Conservation (phyloP, 768 basidiomycete species). For the Epithele typhae region DNA sequence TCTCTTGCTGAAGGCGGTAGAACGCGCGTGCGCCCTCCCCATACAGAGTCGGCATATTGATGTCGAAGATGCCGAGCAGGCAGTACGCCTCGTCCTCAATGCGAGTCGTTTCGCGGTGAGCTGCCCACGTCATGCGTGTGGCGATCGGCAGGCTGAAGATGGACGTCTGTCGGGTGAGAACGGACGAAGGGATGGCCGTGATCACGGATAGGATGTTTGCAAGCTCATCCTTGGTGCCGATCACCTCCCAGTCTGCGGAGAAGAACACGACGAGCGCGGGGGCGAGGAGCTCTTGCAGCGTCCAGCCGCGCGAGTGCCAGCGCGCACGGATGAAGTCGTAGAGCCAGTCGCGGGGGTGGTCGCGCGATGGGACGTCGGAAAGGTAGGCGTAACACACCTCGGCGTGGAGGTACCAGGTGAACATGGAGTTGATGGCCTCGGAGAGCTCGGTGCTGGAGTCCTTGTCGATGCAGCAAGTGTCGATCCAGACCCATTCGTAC, state of each 20-base stretch:
- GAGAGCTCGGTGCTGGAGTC: background rate
- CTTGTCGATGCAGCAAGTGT: conserved; percentile 7
- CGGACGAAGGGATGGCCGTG: background rate
- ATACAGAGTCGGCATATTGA: conserved; percentile 3
- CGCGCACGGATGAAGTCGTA: background rate
- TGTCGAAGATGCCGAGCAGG: conserved; percentile 6
- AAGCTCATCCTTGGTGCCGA: background rate
- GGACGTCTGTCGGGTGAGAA: background rate
- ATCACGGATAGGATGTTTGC: background rate
- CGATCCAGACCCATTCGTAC: conserved; percentile 4
- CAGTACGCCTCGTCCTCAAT: conserved; percentile 10
- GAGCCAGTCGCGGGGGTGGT: background rate
- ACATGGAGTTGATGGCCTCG: conserved; percentile 2
- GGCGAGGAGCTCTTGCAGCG: background rate
- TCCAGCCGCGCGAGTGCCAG: background rate
- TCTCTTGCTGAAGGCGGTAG: conserved; percentile 3
- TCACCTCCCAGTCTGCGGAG: background rate
- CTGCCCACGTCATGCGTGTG: conserved; percentile 8
- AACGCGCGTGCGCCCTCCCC: conserved; percentile 3
- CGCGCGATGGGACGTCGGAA: background rate
- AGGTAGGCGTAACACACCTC: background rate
- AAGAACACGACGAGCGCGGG: background rate
- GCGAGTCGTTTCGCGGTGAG: background rate
- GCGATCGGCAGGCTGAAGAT: background rate
- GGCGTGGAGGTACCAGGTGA: background rate